Conservation (phyloP, 257 asterid genomes). For the Jacaranda mimosifolia region DNA sequence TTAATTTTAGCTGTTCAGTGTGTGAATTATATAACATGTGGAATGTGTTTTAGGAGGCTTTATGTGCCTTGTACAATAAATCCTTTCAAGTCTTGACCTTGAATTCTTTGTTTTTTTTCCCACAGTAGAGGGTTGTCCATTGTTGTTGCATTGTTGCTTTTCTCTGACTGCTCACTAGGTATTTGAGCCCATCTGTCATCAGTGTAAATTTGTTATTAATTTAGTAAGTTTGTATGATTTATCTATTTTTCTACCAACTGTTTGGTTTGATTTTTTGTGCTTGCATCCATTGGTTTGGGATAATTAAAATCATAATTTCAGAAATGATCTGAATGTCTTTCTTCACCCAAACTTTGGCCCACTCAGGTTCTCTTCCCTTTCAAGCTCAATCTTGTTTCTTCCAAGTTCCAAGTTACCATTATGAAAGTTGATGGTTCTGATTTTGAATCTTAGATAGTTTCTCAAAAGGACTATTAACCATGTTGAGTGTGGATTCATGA, state of each 20-base stretch:
- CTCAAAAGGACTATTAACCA: background rate
- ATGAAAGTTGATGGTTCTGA: too few species aligned
- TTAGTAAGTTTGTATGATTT: background rate
- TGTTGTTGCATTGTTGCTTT: slow-evolving; percentile 25
- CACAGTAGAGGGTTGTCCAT: slow-evolving; percentile 34
- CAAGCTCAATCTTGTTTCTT: background rate
- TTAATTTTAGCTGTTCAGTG: slow-evolving; percentile 41
- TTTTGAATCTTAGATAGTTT: too few species aligned
- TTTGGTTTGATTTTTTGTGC: background rate
- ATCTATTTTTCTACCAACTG: background rate
- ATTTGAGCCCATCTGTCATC: slow-evolving; percentile 22
- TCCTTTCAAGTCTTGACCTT: slow-evolving; percentile 40
- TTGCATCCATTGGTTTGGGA: too few species aligned
- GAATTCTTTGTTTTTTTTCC: slow-evolving; percentile 50
- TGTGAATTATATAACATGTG: slow-evolving; percentile 55
- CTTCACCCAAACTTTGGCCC: background rate
- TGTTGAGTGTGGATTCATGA: too few species aligned
- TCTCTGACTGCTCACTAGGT: slow-evolving; percentile 11
- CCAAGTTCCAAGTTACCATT: background rate
- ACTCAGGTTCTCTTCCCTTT: background rate
- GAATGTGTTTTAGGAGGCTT: slow-evolving; percentile 43
- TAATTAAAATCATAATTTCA: too few species aligned
- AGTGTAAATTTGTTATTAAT: slow-evolving; percentile 11
- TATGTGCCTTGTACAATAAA: slow-evolving; percentile 58
- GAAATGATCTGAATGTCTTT: background rate